phyloP scores from a whole-genome alignment of 1,284 basidiomycete species.

The Leccinum huronense region DNA sequence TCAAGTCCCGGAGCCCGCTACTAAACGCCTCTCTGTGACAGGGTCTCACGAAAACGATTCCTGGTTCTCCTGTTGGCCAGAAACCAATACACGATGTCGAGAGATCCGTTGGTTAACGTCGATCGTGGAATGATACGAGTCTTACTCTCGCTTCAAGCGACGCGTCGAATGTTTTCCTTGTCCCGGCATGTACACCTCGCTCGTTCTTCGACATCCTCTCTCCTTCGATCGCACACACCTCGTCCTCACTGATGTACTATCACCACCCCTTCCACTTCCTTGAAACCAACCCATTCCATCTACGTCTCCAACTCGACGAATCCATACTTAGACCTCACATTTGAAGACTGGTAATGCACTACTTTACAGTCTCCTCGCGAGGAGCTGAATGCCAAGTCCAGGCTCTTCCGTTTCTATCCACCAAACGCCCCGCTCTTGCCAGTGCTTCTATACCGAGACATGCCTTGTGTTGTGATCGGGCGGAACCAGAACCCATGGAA shows the following conservation, averaged over 20 bases:
- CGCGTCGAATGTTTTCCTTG: slow-evolving; percentile 24
- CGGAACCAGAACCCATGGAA: slow-evolving; percentile 99
- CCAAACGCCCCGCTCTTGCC: slow-evolving; percentile 65
- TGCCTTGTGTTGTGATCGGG: slow-evolving; percentile 91
- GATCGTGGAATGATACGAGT: too few species aligned
- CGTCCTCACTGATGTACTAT: slow-evolving; percentile 9
- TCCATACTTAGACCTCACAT: slow-evolving; percentile 91
- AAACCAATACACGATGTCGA: slow-evolving; percentile 89
- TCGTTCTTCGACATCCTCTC: neutral
- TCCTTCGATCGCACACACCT: slow-evolving; percentile 1
- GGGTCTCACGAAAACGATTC: slow-evolving; percentile 92
- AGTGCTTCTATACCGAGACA: slow-evolving; percentile 80
- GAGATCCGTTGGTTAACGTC: slow-evolving; percentile 34
- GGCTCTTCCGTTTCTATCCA: slow-evolving; percentile 81
- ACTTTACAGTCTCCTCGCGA: slow-evolving; percentile 8
- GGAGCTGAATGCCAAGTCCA: slow-evolving; percentile 34
- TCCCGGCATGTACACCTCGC: slow-evolving; percentile 14
- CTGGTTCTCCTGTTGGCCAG: slow-evolving; percentile 84
- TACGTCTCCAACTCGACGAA: slow-evolving; percentile 83
- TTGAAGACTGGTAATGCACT: slow-evolving; percentile 83
- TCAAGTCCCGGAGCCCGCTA: neutral
- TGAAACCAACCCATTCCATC: slow-evolving; percentile 50
- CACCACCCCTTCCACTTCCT: slow-evolving; percentile 19
- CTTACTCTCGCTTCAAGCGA: neutral
- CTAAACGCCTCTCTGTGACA: slow-evolving; percentile 34